Evolutionary conservation across 306 rosid genomes (phyloP), one percentile per base, ranked within the genome.

Genomic region (Quercus rubra): DNA sequence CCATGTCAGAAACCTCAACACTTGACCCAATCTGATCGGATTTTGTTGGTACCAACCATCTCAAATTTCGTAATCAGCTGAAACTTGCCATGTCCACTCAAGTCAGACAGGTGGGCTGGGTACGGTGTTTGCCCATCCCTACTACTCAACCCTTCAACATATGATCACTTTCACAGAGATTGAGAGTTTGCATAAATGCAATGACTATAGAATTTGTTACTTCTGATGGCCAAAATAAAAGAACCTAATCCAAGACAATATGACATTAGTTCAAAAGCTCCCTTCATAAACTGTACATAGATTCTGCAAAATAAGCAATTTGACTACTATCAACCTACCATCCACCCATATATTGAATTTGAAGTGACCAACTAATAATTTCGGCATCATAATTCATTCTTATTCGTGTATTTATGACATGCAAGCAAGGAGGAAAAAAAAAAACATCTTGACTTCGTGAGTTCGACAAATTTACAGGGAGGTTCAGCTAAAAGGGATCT

Each of bases 391-490:
- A 38, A 20, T 51, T 23, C 55, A 51, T 55, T n/a, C 70, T 67
- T 67, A 67, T 67, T 67, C 3, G 31, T 66, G 43, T 19, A 67
- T 35, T 2, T 59, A 6, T 57, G 68, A 70, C 70, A 74, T 41
- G 27, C 20, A 25, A 25, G 21, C 46, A 38, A 38, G 10, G 12
- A 43, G 68, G 74, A 8, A 20, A 38, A 31, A 66, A n/a, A 21
- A 25, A 79, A 46, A 4, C 61, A 6, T 6, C 73, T 19, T 6
- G 9, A 0, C 30, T 20, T 7, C 5, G 88, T 21, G 56, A 85
- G 49, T n/a, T 88, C 92, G 85, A 71, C 91, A 74, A 77, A 78
- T 87, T 85, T 27, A 17, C 20, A 35, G 51, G 1, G 51, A 30
- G 55, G 23, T 20, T 3, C 14, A 59, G 49, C 28, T 19, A 35